Base-by-base conservation (phyloP, 345 rosid genomes). In the Pistacia atlantica region DNA sequence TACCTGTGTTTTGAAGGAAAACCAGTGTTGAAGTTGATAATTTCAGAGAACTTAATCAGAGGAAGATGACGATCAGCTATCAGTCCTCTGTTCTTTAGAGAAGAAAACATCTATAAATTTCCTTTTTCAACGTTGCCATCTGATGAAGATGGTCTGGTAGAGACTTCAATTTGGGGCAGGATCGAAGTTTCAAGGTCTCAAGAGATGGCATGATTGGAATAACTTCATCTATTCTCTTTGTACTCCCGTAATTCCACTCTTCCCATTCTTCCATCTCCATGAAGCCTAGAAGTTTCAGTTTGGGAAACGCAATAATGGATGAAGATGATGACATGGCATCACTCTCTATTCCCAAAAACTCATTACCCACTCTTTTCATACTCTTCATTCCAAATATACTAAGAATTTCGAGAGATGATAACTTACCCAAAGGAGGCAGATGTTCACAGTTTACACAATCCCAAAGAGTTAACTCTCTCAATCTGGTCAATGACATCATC, bases 211-310 rank as follows among this genome's bases (percentile, higher is more conserved):
- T 65, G 28, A 65, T 18, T 18, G 4, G 10, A 18, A 42, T 5
- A 38, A 38, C 69, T 65, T 38, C 51, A 17, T 9, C 69, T 18
- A 0, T 16, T 52, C 59, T 14, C 22, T 4, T 3, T 14, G 1
- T 8, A 38, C 38, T 1, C 2, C n/a, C 31, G 9, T 17, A 69
- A 28, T 51, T 56, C 72, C 72, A 69, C 45, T 49, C 72, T 69
- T 69, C 59, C 72, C 5, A 28, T 0, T 14, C 1, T 0, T 0
- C 0, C n/a, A 68, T 28, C 0, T 0, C 0, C 1, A 0, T 0
- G 16, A 51, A 51, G 1, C 0, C 0, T 4, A 67, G 37, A 46
- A n/a, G 20, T 48, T 22, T 67, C 7, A 67, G 22, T 5, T 67
- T 22, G 4, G 72, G 72, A 14, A 69, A 69, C 13, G 60, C 38